phyloP scores from a whole-genome alignment of 805 yeast genomes.

The Lipomyces spencermartinsiae region DNA sequence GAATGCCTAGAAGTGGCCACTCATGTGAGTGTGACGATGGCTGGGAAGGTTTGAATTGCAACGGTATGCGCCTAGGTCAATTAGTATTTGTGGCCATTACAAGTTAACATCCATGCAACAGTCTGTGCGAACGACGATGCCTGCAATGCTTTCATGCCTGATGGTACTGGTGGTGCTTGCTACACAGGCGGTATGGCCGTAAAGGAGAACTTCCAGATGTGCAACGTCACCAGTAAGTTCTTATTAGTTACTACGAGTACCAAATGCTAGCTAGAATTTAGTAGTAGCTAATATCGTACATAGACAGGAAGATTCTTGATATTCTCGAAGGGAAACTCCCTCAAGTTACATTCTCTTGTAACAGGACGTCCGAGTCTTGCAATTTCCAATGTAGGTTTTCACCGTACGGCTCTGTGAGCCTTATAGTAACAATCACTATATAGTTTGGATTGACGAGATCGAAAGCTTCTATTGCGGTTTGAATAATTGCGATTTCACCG shows the following conservation, averaged over 20 bases:
- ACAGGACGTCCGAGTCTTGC: constrained; percentile 67
- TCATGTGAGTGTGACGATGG: constrained; percentile 80
- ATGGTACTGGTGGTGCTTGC: constrained; percentile 83
- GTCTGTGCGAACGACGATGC: constrained; percentile 74
- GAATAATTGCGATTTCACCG: constrained; percentile 70
- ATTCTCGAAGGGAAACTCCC: constrained; percentile 82
- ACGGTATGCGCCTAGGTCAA: constrained; percentile 35
- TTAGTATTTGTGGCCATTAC: not conserved
- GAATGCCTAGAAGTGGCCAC: constrained; percentile 61
- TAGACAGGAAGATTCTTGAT: constrained; percentile 71
- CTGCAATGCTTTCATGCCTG: constrained; percentile 89
- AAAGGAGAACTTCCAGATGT: constrained; percentile 82
- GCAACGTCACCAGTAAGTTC: constrained; percentile 77
- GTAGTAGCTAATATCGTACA: not conserved
- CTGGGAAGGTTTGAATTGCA: constrained; percentile 96
- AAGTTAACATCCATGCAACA: not conserved
- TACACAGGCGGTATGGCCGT: constrained; percentile 85
- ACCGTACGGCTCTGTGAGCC: not conserved
- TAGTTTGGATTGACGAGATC: constrained; percentile 83
- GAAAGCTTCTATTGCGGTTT: constrained; percentile 93
- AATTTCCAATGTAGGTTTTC: constrained; percentile 70
- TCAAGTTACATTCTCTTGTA: constrained; percentile 91
- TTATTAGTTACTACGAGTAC: constrained; percentile 41
- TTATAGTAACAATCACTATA: not conserved
- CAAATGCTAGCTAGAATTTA: not conserved